These are phyloP conservation scores for Bisporella sp. DNA, from an alignment of 2,329 filamentous ascomycete species.

Conservation along the genomic window DNA sequence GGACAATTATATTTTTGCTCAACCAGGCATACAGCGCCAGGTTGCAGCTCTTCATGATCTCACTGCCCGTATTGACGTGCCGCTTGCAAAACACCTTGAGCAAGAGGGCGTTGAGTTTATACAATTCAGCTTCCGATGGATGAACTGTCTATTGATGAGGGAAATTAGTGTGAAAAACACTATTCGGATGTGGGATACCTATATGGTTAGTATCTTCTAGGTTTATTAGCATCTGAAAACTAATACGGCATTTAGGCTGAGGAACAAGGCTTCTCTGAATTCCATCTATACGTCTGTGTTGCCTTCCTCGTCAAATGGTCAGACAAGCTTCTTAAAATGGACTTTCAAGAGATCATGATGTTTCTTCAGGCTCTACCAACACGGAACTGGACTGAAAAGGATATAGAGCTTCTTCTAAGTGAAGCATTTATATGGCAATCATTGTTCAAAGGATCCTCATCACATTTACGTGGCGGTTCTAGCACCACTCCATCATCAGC, in stretches of 20 bases:
- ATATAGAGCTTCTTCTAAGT: conserved; percentile 89
- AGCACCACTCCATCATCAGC: conserved; percentile 22
- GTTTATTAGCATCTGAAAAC: neutral
- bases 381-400: conserved; percentile 92
- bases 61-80: conserved; percentile 80
- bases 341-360: conserved; percentile 99
- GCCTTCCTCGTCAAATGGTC: conserved; percentile 99
- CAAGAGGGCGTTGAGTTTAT: conserved; percentile 94
- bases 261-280: conserved; percentile 96
- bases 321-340: conserved; percentile 89
- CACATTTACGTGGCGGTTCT: conserved; percentile 63
- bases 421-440: conserved; percentile 99
- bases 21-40: conserved; percentile 93
- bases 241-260: conserved; percentile 61
- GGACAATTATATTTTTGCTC: conserved; percentile 97
- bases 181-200: conserved; percentile 99
- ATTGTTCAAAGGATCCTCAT: conserved; percentile 87
- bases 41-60: conserved; percentile 84
- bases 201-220: conserved; percentile 60
- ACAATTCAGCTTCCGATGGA: conserved; percentile 98
- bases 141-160: conserved; percentile 98
- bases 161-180: conserved; percentile 96
- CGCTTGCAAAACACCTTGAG: conserved; percentile 81
- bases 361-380: conserved; percentile 94
- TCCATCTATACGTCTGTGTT: conserved; percentile 96